Evolutionary conservation across 345 rosid species (phyloP).

Genomic region (Eucalyptus tenuipes): DNA sequence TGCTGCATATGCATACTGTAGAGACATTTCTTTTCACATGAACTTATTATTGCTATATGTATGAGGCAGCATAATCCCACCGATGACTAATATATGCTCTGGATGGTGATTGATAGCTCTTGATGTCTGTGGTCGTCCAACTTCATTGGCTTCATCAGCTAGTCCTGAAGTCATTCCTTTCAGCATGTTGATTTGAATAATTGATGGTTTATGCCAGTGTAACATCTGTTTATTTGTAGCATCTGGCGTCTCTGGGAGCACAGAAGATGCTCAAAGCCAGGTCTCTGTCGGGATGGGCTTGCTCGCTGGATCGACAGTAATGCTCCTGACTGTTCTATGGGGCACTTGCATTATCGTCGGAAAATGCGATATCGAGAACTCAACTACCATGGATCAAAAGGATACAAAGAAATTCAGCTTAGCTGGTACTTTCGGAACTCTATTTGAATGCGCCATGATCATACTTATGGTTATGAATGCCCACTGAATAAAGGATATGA

Average conservation of each 20-base stretch:
- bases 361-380: constrained; percentile 7
- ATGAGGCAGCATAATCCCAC: neutral
- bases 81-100: neutral
- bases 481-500: neutral
- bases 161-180: neutral
- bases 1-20: neutral
- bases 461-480: neutral
- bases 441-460: neutral
- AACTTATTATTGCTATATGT: neutral
- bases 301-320: constrained; percentile 24
- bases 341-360: constrained; percentile 22
- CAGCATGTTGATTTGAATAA: neutral
- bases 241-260: constrained; percentile 25
- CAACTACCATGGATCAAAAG: constrained; percentile 2
- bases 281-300: constrained; percentile 26
- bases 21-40: neutral
- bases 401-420: constrained; percentile 10
- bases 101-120: neutral
- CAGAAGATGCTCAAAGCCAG: constrained; percentile 22
- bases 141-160: neutral
- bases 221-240: neutral
- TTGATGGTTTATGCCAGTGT: neutral
- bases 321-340: constrained; percentile 27
- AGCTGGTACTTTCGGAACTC: constrained; percentile 3
- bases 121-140: neutral